A percentile compares a stretch with the other conserved stretches of the same genome.
These are phyloP conservation scores for Pontederia crassipes DNA, from an alignment of 176 grass and related monocot species.

Conservation along the genomic window DNA sequence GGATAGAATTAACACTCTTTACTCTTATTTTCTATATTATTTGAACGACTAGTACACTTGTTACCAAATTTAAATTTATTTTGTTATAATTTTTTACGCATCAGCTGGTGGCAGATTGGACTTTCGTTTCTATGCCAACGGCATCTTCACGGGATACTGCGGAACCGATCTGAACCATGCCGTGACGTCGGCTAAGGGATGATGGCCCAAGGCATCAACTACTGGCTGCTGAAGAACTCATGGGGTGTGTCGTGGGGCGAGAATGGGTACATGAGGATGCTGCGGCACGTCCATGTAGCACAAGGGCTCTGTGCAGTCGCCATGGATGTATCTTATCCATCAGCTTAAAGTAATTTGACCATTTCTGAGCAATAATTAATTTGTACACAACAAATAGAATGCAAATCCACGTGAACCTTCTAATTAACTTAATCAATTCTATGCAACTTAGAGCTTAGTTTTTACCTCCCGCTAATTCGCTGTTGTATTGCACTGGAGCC, in stretches of 20 bases:
- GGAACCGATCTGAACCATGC: conserved; percentile 40
- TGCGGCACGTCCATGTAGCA: conserved; percentile 22
- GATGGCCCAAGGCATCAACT: conserved; percentile 15
- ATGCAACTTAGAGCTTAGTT: no score
- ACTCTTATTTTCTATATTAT: no score
- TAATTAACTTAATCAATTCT: no score
- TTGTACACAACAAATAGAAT: no score
- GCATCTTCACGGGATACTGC: conserved; percentile 39
- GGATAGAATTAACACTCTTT: no score
- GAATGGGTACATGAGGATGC: conserved; percentile 39
- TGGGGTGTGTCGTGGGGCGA: conserved; percentile 45
- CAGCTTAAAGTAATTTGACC: conserved; percentile 1
- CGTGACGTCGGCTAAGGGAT: conserved; percentile 35
- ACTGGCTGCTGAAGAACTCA: conserved; percentile 61
- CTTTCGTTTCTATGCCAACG: conserved; percentile 41
- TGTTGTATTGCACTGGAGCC: no score
- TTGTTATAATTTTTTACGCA: no score
- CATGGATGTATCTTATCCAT: conserved; percentile 36
- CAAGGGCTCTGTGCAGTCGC: conserved; percentile 50
- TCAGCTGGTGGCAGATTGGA: conserved; percentile 25
- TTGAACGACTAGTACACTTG: no score
- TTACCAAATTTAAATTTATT: no score
- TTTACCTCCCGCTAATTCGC: no score
- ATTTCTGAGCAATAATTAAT: no score
- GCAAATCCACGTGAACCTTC: no score